Evolutionary conservation across 768 basidiomycete species (phyloP), one percentile per base, ranked within the genome.

Genomic region (Paxillus involutus): DNA sequence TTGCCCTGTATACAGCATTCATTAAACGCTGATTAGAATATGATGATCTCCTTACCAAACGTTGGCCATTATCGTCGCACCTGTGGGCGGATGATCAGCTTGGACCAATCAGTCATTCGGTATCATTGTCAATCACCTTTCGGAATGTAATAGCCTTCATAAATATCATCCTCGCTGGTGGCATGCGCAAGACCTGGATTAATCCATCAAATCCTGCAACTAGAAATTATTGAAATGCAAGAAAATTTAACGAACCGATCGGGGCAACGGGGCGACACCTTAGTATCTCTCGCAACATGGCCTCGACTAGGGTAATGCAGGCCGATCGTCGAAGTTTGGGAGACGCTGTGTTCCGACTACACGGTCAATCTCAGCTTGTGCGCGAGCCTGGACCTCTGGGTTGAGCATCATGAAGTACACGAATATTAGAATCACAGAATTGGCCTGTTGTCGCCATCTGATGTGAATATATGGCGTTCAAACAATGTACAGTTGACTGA

Each of bases 141-240:
- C 0, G 74, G 75, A 37, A 77, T 73, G 47, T 57, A 45, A 44
- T 73, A 72, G 0, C 73, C 75, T 24, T 63, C 56, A 53, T 75
- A 77, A 4, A 64, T 53, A 52, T 75, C 71, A 9, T 75, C 73
- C 10, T 62, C 60, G 4, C 49, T 70, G 11, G 73, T 71, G 24
- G 65, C 63, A 55, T 79, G 80, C 11, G 77, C 75, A 13, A 79
- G 58, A 29, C 74, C 78, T 79, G 35, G 10, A 29, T 2, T 4
- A 21, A 16, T 3, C 55, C 10, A 58, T 36, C 1, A 9, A 9
- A 3, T 19, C 10, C 6, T 7, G 16, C 13, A 37, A 17, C 5
- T 5, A 24, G 5, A 24, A 24, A 5, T 3, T 24, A 24, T 24
- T 24, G 24, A 24, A 24, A 24, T 24, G 24, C 24, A 24, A 24